phyloP scores from a whole-genome alignment of 257 asterid genomes.

The Nicotiana benthamiana region DNA sequence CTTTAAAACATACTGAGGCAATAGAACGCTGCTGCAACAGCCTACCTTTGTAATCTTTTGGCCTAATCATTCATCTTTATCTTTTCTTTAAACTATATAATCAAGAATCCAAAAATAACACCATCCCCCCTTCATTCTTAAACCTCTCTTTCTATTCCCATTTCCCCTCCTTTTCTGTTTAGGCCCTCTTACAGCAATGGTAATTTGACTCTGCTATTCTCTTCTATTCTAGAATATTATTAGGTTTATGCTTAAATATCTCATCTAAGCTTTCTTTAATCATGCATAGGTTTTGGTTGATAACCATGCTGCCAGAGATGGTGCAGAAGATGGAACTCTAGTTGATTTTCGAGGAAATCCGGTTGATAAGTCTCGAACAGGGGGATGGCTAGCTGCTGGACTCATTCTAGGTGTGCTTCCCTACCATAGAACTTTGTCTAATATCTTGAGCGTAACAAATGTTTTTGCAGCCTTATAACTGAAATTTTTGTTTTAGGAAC shows the following conservation, averaged over 20 bases:
- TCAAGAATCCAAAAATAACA: background rate
- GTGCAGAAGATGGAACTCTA: slow-evolving; percentile 22
- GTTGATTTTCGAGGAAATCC: slow-evolving; percentile 71
- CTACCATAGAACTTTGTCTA: background rate
- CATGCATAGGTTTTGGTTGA: slow-evolving; percentile 47
- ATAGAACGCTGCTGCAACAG: background rate
- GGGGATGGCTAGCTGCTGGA: slow-evolving; percentile 91
- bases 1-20: slow-evolving; percentile 12
- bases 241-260: background rate
- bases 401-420: slow-evolving; percentile 53
- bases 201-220: background rate
- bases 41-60: background rate
- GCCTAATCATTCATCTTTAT: background rate
- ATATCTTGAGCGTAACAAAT: background rate
- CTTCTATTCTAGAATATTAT: background rate
- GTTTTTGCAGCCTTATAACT: background rate
- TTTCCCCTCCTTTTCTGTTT: background rate
- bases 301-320: slow-evolving; percentile 25
- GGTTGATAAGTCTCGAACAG: slow-evolving; percentile 61
- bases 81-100: slow-evolving; percentile 20
- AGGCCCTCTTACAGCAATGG: background rate
- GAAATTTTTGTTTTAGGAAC: slow-evolving; percentile 33
- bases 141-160: background rate
- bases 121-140: background rate
- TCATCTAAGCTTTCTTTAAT: background rate